These are phyloP conservation scores for Pulveroboletus sp. DNA, from an alignment of 768 basidiomycete genomes.

Conservation along the genomic window DNA sequence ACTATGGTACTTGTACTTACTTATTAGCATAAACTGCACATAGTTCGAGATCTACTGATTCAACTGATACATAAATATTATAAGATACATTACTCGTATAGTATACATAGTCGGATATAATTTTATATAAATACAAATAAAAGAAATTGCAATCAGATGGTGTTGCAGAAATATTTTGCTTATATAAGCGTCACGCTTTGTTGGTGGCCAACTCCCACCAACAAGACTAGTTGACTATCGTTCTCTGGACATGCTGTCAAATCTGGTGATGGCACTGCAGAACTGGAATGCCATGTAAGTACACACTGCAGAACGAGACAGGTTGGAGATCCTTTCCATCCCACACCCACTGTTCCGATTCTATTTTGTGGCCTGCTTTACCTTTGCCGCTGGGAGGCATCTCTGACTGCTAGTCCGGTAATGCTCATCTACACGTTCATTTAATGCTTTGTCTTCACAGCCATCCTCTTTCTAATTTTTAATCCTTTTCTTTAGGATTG, in stretches of 20 bases:
- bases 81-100: too few relatives aligned
- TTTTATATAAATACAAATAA: too few relatives aligned
- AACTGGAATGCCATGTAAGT: background rate
- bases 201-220: too few relatives aligned
- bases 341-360: constrained; percentile 16
- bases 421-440: constrained; percentile 1
- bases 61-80: too few relatives aligned
- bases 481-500: background rate
- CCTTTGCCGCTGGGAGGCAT: constrained; percentile 29
- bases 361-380: constrained; percentile 33
- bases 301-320: background rate
- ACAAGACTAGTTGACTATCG: too few relatives aligned
- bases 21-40: too few relatives aligned
- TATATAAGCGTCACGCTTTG: too few relatives aligned
- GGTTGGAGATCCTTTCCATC: constrained; percentile 10
- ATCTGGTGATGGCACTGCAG: background rate
- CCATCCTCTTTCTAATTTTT: background rate
- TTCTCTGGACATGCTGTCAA: constrained; percentile 5
- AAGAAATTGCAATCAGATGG: too few relatives aligned
- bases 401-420: constrained; percentile 18
- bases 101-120: too few relatives aligned
- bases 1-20: too few relatives aligned
- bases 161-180: too few relatives aligned
- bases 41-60: too few relatives aligned
- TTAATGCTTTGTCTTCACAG: constrained; percentile 1